phyloP scores from a whole-genome alignment of 2,329 filamentous ascomycete genomes.

The Ceratocystis variospora region DNA sequence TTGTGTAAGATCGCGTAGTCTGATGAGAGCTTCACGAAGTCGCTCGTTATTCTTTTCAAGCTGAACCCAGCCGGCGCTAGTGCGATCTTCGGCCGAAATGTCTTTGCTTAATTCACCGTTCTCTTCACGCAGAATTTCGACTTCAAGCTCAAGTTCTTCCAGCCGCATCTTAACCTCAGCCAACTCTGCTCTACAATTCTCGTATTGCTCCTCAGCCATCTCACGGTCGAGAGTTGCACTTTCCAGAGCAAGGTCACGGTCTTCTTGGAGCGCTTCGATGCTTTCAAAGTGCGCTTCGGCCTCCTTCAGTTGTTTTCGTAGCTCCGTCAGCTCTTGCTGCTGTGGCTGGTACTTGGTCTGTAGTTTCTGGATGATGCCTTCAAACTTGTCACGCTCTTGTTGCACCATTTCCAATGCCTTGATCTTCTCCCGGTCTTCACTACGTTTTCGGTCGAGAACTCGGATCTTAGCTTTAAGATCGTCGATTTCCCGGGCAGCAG shows the following conservation, averaged over 20 bases:
- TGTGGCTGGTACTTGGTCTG: conserved; percentile 79
- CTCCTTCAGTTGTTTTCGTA: conserved; percentile 67
- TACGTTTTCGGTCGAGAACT: conserved; percentile 72
- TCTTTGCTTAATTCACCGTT: conserved; percentile 71
- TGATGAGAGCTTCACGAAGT: conserved; percentile 68
- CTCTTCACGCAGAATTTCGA: conserved; percentile 76
- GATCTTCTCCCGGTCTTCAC: conserved; percentile 73
- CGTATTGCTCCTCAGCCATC: conserved; percentile 88
- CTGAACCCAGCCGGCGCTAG: conserved; percentile 77
- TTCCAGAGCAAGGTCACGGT: conserved; percentile 75
- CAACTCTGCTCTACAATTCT: conserved; percentile 66
- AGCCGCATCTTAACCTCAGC: conserved; percentile 60
- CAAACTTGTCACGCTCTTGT: conserved; percentile 62
- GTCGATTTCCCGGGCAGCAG: conserved; percentile 57
- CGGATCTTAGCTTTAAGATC: conserved; percentile 79
- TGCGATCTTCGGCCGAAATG: conserved; percentile 76
- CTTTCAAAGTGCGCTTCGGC: conserved; percentile 52
- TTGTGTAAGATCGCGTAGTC: conserved; percentile 74
- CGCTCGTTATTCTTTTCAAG: conserved; percentile 85
- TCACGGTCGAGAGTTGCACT: conserved; percentile 80
- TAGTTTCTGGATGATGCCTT: conserved; percentile 77
- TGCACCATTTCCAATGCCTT: conserved; percentile 65
- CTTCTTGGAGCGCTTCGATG: conserved; percentile 50
- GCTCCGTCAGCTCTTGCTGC: conserved; percentile 61
- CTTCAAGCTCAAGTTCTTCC: conserved; percentile 77